Conservation (phyloP, 768 basidiomycete species). For the Mycena olivaceomarginata region DNA sequence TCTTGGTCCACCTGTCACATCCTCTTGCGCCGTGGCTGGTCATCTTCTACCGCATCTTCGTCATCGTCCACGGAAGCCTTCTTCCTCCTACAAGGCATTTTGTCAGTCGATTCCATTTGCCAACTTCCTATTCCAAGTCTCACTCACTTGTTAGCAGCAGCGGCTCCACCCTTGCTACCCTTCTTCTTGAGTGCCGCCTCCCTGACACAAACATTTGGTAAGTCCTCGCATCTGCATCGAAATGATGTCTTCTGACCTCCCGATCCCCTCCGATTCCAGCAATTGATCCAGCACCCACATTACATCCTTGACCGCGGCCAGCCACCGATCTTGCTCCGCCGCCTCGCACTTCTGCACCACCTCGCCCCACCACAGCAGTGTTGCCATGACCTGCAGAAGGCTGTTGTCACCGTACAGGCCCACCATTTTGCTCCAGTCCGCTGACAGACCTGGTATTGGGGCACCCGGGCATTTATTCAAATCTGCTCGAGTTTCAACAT, state of each 20-base stretch:
- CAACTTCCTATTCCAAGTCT: not conserved
- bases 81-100: not conserved
- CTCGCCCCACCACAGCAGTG: slow-evolving; percentile 27
- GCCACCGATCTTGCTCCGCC: not conserved
- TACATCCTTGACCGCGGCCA: not conserved
- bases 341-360: not conserved
- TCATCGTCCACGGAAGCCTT: not conserved
- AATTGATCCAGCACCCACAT: not conserved
- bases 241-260: not conserved
- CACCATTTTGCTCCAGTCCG: slow-evolving; percentile 11
- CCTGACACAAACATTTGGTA: not conserved
- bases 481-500: too few relatives aligned
- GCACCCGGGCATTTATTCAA: too few relatives aligned
- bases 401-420: slow-evolving; percentile 1
- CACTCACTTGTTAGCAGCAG: too few relatives aligned
- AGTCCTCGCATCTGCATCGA: not conserved
- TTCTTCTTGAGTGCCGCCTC: not conserved
- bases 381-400: slow-evolving; percentile 3
- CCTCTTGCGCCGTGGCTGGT: not conserved
- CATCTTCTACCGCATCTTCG: not conserved
- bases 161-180: not conserved
- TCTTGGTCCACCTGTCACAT: not conserved
- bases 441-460: too few relatives aligned
- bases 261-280: not conserved
- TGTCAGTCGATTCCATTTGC: not conserved